Evolutionary conservation across 2,329 filamentous ascomycete species (phyloP).

Genomic region (Keithomyces neogunnii): DNA sequence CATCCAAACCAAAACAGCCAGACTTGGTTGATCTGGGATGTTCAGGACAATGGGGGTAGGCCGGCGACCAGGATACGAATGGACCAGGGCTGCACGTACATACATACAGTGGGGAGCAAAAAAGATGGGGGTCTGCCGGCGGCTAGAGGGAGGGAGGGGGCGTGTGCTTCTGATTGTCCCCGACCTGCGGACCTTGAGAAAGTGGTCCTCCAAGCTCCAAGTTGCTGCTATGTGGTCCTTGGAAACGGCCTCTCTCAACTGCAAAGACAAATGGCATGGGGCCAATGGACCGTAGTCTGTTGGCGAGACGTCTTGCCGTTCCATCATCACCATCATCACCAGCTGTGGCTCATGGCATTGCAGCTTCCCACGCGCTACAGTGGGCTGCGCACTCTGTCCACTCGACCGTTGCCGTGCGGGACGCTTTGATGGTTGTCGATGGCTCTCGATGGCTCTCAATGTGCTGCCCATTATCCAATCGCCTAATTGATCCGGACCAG

Average conservation of each 20-base stretch:
- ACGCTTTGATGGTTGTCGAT: not conserved
- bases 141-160: slow-evolving; percentile 4
- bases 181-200: not conserved
- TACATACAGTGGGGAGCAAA: slow-evolving; percentile 2
- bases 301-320: too few species aligned
- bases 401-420: not conserved
- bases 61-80: not conserved
- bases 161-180: not conserved
- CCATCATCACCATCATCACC: not conserved
- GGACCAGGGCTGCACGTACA: not conserved
- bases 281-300: too few species aligned
- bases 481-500: too few species aligned
- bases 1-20: not conserved
- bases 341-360: not conserved
- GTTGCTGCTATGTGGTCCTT: too few species aligned
- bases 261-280: too few species aligned
- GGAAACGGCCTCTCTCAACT: too few species aligned
- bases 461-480: too few species aligned
- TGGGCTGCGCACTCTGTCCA: not conserved
- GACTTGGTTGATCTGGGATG: slow-evolving; percentile 2
- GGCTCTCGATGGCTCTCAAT: too few species aligned
- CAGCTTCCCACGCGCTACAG: not conserved
- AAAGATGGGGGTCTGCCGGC: not conserved
- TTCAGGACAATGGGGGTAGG: not conserved
- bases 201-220: too few species aligned